Evolutionary conservation across 805 yeast genomes (phyloP).

Genomic region (Ogataea neopini): DNA sequence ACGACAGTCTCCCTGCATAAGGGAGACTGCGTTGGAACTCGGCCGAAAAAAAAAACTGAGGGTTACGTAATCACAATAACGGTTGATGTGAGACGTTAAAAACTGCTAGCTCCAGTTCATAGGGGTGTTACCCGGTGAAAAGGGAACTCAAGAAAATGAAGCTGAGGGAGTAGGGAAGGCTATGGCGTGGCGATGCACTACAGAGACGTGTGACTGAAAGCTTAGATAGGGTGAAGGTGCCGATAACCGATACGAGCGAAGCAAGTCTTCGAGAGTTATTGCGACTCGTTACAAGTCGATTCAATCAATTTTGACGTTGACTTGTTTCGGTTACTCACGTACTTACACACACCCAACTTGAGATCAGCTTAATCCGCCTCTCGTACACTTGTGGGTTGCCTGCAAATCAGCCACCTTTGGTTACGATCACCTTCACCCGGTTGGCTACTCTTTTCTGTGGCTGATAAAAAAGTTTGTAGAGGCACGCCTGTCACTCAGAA

Average conservation of each 20-base stretch:
- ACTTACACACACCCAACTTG: not conserved
- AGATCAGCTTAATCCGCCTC: not conserved
- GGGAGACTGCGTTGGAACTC: not conserved
- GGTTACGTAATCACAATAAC: not conserved
- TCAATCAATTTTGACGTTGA: no score
- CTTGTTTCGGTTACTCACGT: no score
- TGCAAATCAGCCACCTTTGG: constrained; percentile 5
- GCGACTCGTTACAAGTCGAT: no score
- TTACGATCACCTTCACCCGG: not conserved
- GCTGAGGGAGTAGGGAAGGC: no score
- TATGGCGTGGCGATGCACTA: not conserved
- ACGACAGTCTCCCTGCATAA: constrained; percentile 1
- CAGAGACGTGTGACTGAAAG: not conserved
- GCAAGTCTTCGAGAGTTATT: no score
- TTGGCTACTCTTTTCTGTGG: not conserved
- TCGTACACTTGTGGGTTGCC: not conserved
- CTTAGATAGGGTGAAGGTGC: not conserved
- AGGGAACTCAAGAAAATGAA: no score
- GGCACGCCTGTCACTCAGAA: not conserved
- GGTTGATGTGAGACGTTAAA: no score
- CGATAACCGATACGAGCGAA: no score
- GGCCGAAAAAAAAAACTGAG: no score
- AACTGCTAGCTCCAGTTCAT: no score
- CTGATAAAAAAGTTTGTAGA: not conserved
- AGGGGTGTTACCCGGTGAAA: no score